phyloP scores from a whole-genome alignment of 1,284 basidiomycete genomes.

The Puccinia triticina region DNA sequence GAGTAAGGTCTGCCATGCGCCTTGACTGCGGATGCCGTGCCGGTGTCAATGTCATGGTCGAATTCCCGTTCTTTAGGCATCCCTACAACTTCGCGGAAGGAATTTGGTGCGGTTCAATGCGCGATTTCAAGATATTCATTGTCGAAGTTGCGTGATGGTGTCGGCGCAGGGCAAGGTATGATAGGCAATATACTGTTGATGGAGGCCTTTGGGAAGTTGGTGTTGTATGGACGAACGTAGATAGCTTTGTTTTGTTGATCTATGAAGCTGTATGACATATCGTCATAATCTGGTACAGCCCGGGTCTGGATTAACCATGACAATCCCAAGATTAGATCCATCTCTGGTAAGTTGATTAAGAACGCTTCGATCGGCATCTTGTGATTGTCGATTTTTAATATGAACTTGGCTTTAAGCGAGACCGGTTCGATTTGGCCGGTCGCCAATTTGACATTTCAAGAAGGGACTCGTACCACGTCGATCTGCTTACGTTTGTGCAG shows the following conservation, averaged over 20 bases:
- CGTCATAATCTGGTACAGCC: neutral
- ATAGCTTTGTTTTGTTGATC: neutral
- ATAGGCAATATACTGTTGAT: neutral
- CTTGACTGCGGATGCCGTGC: neutral
- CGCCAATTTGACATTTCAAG: neutral
- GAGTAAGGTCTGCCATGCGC: neutral
- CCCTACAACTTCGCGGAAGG: neutral
- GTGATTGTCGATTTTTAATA: neutral
- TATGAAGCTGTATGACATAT: neutral
- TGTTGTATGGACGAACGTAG: neutral
- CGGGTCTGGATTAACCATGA: neutral
- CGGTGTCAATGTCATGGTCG: neutral
- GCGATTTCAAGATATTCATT: neutral
- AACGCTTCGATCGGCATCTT: neutral
- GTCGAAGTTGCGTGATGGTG: neutral
- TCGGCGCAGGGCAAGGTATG: neutral
- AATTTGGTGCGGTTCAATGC: neutral
- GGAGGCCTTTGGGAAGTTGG: neutral
- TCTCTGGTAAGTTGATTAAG: neutral
- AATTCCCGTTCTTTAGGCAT: no score
- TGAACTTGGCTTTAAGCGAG: neutral
- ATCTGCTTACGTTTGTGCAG: neutral
- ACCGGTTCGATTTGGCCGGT: neutral
- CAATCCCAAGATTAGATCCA: constrained; percentile 12
- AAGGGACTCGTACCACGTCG: neutral